A percentile compares a stretch with the other conserved stretches of the same genome.
These are phyloP conservation scores for sunflower (Helianthus annuus) DNA, from an alignment of 129 eudicot species.

Conservation along the genomic window HanXRQr2.0-SUNRISE NC_035435.2:123384828-123385327, in stretches of 20 bases:
- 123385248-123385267: too few species aligned
- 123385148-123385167: not conserved
- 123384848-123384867: not conserved
- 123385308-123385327: conserved; percentile 50
- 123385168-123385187: conserved; percentile 41
- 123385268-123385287: not conserved
- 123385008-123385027: conserved; percentile 33
- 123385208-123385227: conserved; percentile 42
- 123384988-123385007: conserved; percentile 25
- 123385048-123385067: conserved; percentile 39
- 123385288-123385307: conserved; percentile 47
- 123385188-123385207: conserved; percentile 30
- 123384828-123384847: too few species aligned
- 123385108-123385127: conserved; percentile 46
- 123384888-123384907: conserved; percentile 24
- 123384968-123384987: conserved; percentile 38
- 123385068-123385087: conserved; percentile 39
- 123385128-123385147: not conserved
- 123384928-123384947: conserved; percentile 41
- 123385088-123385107: conserved; percentile 59
- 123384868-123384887: conserved; percentile 19
- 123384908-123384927: conserved; percentile 45
- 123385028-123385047: not conserved
- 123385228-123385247: conserved; percentile 19
- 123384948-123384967: conserved; percentile 44